Evolutionary conservation across 495 filamentous ascomycete genomes (phyloP).

Genomic region (Podospora pseudoanserina): DNA sequence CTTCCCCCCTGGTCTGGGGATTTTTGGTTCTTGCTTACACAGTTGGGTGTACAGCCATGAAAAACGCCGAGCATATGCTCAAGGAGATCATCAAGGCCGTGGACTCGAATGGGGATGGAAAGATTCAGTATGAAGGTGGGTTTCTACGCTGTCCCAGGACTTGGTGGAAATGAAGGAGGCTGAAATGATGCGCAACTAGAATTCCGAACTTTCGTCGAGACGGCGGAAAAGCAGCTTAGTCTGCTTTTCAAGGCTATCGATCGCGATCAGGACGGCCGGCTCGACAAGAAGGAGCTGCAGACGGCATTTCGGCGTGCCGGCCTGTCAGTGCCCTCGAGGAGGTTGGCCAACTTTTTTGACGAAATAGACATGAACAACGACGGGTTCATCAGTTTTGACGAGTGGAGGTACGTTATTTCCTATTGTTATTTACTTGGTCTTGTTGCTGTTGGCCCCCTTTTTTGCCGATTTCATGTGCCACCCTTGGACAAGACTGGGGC

Average conservation of each 20-base stretch:
- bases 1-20: constrained; percentile 8
- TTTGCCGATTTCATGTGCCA: constrained; percentile 6
- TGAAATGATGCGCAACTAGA: constrained; percentile 51
- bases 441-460: constrained; percentile 3
- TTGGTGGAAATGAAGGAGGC: constrained; percentile 1
- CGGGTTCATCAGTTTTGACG: constrained; percentile 81
- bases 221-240: constrained; percentile 78
- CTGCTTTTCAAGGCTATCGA: constrained; percentile 85
- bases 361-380: constrained; percentile 89
- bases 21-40: constrained; percentile 9
- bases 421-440: constrained; percentile 7
- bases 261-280: constrained; percentile 76
- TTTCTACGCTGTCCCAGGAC: not conserved
- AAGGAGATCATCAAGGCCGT: constrained; percentile 72
- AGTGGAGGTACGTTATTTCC: constrained; percentile 78
- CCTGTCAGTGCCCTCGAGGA: constrained; percentile 69
- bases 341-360: constrained; percentile 78
- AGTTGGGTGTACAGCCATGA: constrained; percentile 60
- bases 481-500: not conserved
- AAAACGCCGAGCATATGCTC: constrained; percentile 88
- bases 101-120: constrained; percentile 81
- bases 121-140: constrained; percentile 82
- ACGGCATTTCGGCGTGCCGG: constrained; percentile 74
- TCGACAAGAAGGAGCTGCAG: constrained; percentile 80
- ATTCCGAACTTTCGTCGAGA: constrained; percentile 81